Percentiles rank a stretch among this genome's conserved stretches.
Evolutionary conservation across 768 basidiomycete species (phyloP).

Genomic region (Collybiopsis luxurians): DNA sequence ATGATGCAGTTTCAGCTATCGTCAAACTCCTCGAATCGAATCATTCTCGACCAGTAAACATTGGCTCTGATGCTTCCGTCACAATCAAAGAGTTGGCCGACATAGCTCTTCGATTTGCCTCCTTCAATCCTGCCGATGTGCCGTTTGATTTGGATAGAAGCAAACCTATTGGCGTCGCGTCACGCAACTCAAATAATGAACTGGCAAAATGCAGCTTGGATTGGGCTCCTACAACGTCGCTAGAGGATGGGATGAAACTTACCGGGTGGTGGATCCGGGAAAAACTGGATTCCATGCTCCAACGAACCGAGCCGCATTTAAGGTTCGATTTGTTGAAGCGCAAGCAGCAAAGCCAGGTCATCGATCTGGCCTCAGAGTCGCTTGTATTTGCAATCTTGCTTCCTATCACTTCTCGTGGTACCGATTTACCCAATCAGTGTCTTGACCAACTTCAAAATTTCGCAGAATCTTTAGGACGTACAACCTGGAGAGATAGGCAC

Average conservation of each 20-base stretch:
- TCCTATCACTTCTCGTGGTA: slow-evolving; percentile 54
- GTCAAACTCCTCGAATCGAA: slow-evolving; percentile 38
- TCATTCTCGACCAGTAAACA: slow-evolving; percentile 39
- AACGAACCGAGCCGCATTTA: neutral
- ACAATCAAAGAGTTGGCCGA: slow-evolving; percentile 40
- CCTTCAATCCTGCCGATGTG: slow-evolving; percentile 24
- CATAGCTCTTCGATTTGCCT: slow-evolving; percentile 33
- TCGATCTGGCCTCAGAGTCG: slow-evolving; percentile 31
- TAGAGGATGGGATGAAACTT: slow-evolving; percentile 44
- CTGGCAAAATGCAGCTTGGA: slow-evolving; percentile 25
- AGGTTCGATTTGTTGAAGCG: slow-evolving; percentile 14
- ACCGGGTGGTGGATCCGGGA: slow-evolving; percentile 48
- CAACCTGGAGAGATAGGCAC: slow-evolving; percentile 44
- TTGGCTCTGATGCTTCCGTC: slow-evolving; percentile 46
- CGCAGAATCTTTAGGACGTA: slow-evolving; percentile 38
- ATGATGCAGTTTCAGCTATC: slow-evolving; percentile 52
- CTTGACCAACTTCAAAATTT: slow-evolving; percentile 40
- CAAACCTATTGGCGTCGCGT: slow-evolving; percentile 44
- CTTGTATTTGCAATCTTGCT: slow-evolving; percentile 51
- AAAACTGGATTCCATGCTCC: slow-evolving; percentile 27
- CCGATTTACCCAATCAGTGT: slow-evolving; percentile 29
- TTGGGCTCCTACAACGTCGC: slow-evolving; percentile 40
- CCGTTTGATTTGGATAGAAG: slow-evolving; percentile 21
- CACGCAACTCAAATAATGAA: slow-evolving; percentile 52
- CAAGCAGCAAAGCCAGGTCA: slow-evolving; percentile 33